Evolutionary conservation across 306 rosid species (phyloP).

Genomic region (Macrotyloma uniflorum): DNA sequence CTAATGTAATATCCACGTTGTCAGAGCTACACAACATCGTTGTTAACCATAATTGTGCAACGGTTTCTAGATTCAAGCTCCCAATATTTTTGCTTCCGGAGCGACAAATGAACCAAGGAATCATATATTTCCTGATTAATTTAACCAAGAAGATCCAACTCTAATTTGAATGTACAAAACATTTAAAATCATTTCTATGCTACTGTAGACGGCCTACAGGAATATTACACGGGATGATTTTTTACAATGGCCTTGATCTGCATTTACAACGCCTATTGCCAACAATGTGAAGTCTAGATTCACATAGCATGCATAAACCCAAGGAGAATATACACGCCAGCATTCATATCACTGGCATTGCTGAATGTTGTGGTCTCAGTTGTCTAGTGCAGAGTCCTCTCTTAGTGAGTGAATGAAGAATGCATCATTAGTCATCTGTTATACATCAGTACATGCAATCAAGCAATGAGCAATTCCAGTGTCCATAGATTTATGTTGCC

Average conservation of each 20-base stretch:
- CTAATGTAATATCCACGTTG: not conserved
- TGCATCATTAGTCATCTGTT: conserved; percentile 19
- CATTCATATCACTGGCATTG: conserved; percentile 18
- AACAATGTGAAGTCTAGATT: conserved; percentile 2
- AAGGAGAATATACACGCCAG: conserved; percentile 2
- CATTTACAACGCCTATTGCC: conserved; percentile 16
- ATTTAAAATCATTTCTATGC: not conserved
- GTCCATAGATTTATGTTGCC: conserved; percentile 42
- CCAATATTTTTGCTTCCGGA: not conserved
- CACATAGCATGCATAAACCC: conserved; percentile 1
- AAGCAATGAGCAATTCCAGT: conserved; percentile 9
- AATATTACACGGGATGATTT: not conserved
- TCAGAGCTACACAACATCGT: not conserved
- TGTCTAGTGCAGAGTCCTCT: conserved; percentile 3
- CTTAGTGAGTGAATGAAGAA: conserved; percentile 9
- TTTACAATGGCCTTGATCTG: not conserved
- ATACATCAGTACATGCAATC: not conserved
- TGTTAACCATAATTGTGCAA: not conserved
- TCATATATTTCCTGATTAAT: not conserved
- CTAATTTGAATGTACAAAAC: not conserved
- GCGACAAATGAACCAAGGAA: not conserved
- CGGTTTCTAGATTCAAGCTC: not conserved
- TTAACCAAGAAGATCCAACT: not conserved
- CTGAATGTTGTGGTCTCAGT: not conserved
- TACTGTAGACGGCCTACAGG: not conserved